Evolutionary conservation across 345 rosid species (phyloP), one percentile per base, ranked within the genome.

Genomic region (Corchorus capsularis): DNA sequence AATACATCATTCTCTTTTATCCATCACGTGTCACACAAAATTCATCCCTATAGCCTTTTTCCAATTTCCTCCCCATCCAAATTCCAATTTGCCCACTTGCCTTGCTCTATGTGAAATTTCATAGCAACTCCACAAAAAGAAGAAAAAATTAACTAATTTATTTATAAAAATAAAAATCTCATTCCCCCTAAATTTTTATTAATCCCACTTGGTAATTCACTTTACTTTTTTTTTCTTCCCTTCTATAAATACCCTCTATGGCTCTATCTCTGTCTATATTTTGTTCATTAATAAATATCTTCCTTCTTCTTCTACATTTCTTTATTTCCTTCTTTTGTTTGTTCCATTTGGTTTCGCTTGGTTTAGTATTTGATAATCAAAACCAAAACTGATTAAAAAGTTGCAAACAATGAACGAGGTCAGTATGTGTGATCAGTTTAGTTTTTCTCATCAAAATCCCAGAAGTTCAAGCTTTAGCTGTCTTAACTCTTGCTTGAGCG

Each of bases 401-500:
- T 52, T 52, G 54, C 47, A 32, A 16, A 45, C 6, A 17, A 69
- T 75, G 78, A 74, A 74, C 56, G 54, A 52, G 59, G 56, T 59
- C 62, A 49, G 7, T 45, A 50, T 27, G 37, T 45, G 27, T 43
- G 75, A 74, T 27, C 27, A 27, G 19, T 47, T n/a, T 3, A 49
- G 77, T 55, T 65, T 78, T 64, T 53, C 63, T 54, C 75, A 69
- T 49, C 76, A 63, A 17, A 32, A 27, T 61, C 64, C 56, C 56
- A 56, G 86, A 75, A 80, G 75, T 61, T 63, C 88, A 20, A 84
- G 83, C 78, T 81, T 74, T 52, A 35, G 63, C 52, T 74, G 79
- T 65, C 85, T 85, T 82, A 79, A 76, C 79, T 86, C 92, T 27
- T 90, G 90, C 77, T 77, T 88, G 20, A 81, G 89, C 15, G 89